Base-by-base conservation (phyloP, 345 rosid genomes). In the Lepidium aucheri region DNA sequence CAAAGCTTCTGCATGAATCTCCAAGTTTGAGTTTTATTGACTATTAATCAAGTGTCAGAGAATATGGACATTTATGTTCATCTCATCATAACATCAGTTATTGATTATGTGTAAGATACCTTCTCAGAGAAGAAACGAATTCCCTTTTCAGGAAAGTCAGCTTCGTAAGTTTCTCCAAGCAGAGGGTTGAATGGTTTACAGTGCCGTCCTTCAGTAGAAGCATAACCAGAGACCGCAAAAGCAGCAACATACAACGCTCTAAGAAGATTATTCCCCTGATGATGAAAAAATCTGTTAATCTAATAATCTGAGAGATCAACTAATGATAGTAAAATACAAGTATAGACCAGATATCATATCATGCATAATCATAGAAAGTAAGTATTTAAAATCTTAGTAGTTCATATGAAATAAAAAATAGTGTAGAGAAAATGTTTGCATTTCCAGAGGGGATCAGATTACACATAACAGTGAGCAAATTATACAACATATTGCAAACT, bases 111-210 rank as follows among this genome's bases (percentile, higher is more conserved):
- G 33, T 49, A 12, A 30, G 49, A 35, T 50, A 90, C 98, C 96
- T 93, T 93, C 78, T 93, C 98, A n/a, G 98, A 90, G 82, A 90
- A 90, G 84, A 93, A 88, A 43, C 85, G 88, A 76, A 93, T 71
- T 74, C 97, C 98, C 76, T 76, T 83, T 38, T 93, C 98, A 44
- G 94, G 94, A 86, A 63, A 90, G 67, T 90, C 91, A 38, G 98
- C 98, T 81, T 93, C 98, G 60, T 83, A 93, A 47, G 97, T 93
- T 85, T 93, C 98, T 76, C 98, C 97, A 10, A 93, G 82, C 70
- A 93, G 79, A 78, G 98, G 98, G 68, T 94, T 94, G 67, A 94
- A 94, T 14, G 99, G 99, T 80, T 94, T 94, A 76, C 99, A 90
- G 38, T 86, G 92, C 39, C 99, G 84, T 26, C 96, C 92, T 73